These are phyloP conservation scores for Lactifluus pinguis DNA, from an alignment of 768 basidiomycete genomes.

Conservation along the genomic window DNA sequence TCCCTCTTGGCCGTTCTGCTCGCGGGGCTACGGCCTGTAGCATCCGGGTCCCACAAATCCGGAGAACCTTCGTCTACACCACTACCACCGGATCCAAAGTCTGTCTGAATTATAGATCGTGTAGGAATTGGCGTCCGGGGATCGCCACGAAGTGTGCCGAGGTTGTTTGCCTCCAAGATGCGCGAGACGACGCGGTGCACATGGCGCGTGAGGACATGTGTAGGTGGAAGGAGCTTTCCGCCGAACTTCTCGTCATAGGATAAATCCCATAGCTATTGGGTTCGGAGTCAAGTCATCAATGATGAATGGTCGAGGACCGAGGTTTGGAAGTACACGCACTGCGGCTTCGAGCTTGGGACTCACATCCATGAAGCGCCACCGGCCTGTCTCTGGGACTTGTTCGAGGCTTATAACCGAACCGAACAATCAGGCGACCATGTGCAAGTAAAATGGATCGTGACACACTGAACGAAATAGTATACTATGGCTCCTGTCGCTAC, in stretches of 20 bases:
- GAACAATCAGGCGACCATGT: background rate
- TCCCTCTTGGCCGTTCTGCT: slow-evolving; percentile 22
- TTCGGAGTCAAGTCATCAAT: background rate
- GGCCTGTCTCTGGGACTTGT: slow-evolving; percentile 74
- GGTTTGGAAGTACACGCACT: slow-evolving; percentile 27
- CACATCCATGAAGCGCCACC: slow-evolving; percentile 84
- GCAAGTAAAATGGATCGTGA: background rate
- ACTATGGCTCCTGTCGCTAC: slow-evolving; percentile 13
- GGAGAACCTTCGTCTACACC: background rate
- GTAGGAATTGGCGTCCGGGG: slow-evolving; percentile 19
- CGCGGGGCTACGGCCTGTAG: background rate
- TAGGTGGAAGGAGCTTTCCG: slow-evolving; percentile 48
- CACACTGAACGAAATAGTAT: slow-evolving; percentile 28
- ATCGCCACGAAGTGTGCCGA: slow-evolving; percentile 48
- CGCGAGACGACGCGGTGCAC: slow-evolving; percentile 61
- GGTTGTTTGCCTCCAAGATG: slow-evolving; percentile 61
- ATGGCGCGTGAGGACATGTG: slow-evolving; percentile 56
- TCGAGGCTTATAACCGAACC: slow-evolving; percentile 49
- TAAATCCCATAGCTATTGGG: slow-evolving; percentile 35
- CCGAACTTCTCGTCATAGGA: slow-evolving; percentile 42
- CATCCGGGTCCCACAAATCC: slow-evolving; percentile 23
- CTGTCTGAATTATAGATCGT: slow-evolving; percentile 18
- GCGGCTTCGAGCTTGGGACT: slow-evolving; percentile 46
- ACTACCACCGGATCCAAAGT: slow-evolving; percentile 15
- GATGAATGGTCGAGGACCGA: background rate